Evolutionary conservation across 306 rosid species (phyloP).

Genomic region (Boehmeria nivea): DNA sequence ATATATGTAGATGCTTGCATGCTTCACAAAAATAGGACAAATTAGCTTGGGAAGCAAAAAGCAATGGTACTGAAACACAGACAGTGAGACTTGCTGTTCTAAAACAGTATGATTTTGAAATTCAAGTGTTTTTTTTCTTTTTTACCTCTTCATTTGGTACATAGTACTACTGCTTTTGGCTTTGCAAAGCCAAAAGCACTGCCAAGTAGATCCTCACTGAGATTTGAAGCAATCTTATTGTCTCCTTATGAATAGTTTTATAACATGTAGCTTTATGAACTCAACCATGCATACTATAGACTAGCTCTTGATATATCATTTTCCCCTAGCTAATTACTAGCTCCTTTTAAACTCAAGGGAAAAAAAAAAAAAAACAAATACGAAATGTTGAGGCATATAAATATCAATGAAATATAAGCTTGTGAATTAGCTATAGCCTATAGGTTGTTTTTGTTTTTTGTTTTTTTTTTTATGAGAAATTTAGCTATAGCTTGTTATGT

Average conservation of each 20-base stretch:
- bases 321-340: not conserved
- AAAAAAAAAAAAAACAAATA: not conserved
- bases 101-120: not conserved
- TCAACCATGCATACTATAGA: too few species aligned
- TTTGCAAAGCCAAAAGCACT: not conserved
- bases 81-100: not conserved
- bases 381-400: not conserved
- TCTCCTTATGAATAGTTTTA: not conserved
- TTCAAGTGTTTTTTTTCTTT: not conserved
- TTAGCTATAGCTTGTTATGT: not conserved
- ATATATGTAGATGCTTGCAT: too few species aligned
- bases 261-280: not conserved
- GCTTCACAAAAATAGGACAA: too few species aligned
- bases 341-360: not conserved
- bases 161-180: not conserved
- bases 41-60: too few species aligned
- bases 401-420: not conserved
- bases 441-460: too few species aligned
- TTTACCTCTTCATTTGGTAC: not conserved
- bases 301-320: not conserved
- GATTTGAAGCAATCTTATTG: not conserved
- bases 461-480: too few species aligned
- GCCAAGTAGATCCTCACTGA: constrained; percentile 1
- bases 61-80: not conserved
- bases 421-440: constrained; percentile 2